Base-by-base conservation (phyloP, 202 grass and related monocot species). In the Cymbopogon flexuosus region DNA sequence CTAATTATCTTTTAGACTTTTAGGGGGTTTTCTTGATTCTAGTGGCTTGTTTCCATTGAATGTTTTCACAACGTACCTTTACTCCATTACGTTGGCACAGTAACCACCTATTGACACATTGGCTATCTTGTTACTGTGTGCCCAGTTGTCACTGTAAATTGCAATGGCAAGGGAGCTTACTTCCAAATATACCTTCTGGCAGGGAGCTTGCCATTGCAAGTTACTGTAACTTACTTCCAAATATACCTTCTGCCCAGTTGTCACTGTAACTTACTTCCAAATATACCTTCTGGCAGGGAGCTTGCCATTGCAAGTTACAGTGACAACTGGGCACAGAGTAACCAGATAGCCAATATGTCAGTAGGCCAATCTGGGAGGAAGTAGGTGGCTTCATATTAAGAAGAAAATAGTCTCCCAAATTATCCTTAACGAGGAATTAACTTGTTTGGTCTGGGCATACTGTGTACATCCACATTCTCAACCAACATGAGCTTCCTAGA, bases 281-380 rank as follows among this genome's bases (percentile, higher is more conserved):
- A n/a, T n/a, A n/a, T n/a, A n/a, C n/a, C n/a, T n/a, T 39, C 36
- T 39, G 36, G 5, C 36, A 8, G 36, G 36, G 43, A 71, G 14
- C 40, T 78, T 71, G 41, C 30, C 63, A 35, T 63, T 78, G 41
- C 65, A 71, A 62, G 41, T 54, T 6, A 9, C 18, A 54, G 41
- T 65, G 57, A 57, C 65, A 83, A 57, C 19, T 65, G 73, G 47
- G 66, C n/a, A 66, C 18, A 74, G 14, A 36, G 39, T 22, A 68
- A 30, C 21, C 45, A 65, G 34, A 30, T 66, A 51, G 83, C 27
- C 29, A 43, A n/a, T 54, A 6, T 22, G n/a, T 58, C 19, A 58
- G 23, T 58, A 23, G 54, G 23, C 54, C 54, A 58, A 58, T 58
- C 21, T 23, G 54, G 19, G 3, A 10, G 54, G 54, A 58, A 58